Evolutionary conservation across 2,329 filamentous ascomycete species (phyloP).

Genomic region (Epichloe uncinata): DNA sequence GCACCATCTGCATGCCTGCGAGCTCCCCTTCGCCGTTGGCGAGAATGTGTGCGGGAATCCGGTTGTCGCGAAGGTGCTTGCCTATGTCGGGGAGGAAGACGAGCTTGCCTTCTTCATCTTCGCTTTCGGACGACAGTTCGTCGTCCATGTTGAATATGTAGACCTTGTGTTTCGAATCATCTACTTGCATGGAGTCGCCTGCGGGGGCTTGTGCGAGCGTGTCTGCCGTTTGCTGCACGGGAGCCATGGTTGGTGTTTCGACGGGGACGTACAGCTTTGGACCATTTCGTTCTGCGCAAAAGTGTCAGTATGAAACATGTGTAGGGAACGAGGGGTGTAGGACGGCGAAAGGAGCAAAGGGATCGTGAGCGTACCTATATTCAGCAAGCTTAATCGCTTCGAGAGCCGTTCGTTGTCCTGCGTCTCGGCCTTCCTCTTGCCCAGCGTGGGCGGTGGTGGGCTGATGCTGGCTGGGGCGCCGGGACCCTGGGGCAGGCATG

Average conservation of each 20-base stretch:
- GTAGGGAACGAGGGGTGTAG: no score
- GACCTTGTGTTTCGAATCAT: constrained; percentile 75
- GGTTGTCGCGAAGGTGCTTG: constrained; percentile 60
- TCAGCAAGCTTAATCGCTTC: constrained; percentile 71
- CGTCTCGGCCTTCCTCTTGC: constrained; percentile 48
- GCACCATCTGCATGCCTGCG: constrained; percentile 59
- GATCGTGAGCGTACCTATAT: constrained; percentile 47
- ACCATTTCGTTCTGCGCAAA: constrained; percentile 43
- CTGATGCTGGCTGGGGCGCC: constrained; percentile 3
- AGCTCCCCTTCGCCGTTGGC: constrained; percentile 40
- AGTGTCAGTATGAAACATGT: constrained; percentile 1
- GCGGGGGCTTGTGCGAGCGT: constrained; percentile 7
- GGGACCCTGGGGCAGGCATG: constrained; percentile 3
- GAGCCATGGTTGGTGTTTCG: constrained; percentile 28
- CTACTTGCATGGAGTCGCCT: constrained; percentile 65
- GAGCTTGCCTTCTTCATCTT: constrained; percentile 41
- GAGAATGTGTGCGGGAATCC: constrained; percentile 53
- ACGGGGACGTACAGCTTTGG: constrained; percentile 54
- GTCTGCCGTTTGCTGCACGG: constrained; percentile 1
- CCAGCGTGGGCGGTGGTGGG: constrained; percentile 8
- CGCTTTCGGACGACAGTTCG: constrained; percentile 51
- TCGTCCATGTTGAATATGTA: constrained; percentile 87
- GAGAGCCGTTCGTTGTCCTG: constrained; percentile 61
- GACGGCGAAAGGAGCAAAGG: no score
- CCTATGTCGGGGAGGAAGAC: constrained; percentile 79